Base-by-base conservation (phyloP, 106 monocot genomes). In the Apostasia ramifera region DNA sequence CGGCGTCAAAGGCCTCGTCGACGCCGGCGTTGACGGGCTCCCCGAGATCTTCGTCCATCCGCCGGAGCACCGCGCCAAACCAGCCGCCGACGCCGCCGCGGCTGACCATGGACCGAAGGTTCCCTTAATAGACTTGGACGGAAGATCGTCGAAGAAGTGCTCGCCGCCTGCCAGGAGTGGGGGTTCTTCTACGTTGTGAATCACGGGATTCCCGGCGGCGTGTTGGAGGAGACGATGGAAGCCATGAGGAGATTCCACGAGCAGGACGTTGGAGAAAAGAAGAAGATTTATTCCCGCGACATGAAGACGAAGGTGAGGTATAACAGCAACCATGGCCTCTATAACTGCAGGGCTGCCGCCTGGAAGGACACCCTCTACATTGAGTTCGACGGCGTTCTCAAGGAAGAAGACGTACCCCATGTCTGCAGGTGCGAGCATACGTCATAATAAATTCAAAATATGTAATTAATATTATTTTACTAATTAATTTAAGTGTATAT, bases 301-400 rank as follows among this genome's bases (percentile, higher is more conserved):
- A 0, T 4, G 15, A 5, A 12, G 39, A 63, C 41, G 68, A 62
- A 59, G 43, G 78, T 77, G 15, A 66, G 54, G 40, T 83, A 78
- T 13, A 8, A 53, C 4, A 53, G 74, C 71, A 87, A 87, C 59
- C 84, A 78, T 67, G 78, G 84, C 55, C 78, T 88, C 3, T 84
- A 60, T 60, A 40, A 69, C 10, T 61, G 74, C 7, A 50, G 10
- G 3, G 80, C 70, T 3, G 78, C 81, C 47, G 76, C 81, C 65
- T 88, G 87, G 87, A 71, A 84, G 45, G 84, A 88, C 51, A 80
- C 83, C 3, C 45, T 79, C 41, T 70, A 47, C n/a, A 74, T 72
- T 43, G 40, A 40, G 47, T 58, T 70, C 9, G 47, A 77, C 77
- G 83, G 80, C 64, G 76, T 82, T 0, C 14, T 70, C 37, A 40